Evolutionary conservation across 2,329 filamentous ascomycete species (phyloP).

Genomic region (Orbilia quercus): DNA sequence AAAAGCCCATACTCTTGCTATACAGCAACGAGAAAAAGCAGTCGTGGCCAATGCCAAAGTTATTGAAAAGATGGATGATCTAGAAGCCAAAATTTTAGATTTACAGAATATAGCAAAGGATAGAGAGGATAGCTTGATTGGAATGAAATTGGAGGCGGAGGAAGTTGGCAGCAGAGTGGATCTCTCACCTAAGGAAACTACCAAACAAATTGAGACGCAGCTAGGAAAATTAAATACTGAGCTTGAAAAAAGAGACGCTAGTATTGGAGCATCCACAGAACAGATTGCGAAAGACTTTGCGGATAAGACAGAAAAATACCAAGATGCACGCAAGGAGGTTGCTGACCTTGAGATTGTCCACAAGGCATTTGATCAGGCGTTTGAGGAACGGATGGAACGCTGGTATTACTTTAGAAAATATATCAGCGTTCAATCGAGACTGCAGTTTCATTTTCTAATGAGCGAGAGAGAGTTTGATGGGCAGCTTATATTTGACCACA

Average conservation of each 20-base stretch:
- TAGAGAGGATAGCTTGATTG: slow-evolving; percentile 5
- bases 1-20: slow-evolving; percentile 67
- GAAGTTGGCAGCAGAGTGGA: slow-evolving; percentile 19
- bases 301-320: slow-evolving; percentile 52
- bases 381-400: slow-evolving; percentile 73
- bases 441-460: slow-evolving; percentile 87
- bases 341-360: slow-evolving; percentile 70
- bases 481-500: slow-evolving; percentile 80
- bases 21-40: slow-evolving; percentile 72
- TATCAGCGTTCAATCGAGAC: slow-evolving; percentile 86
- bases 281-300: slow-evolving; percentile 48
- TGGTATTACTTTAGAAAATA: slow-evolving; percentile 84
- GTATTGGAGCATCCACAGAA: slow-evolving; percentile 39
- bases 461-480: slow-evolving; percentile 91
- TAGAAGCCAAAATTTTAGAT: slow-evolving; percentile 3
- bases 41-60: slow-evolving; percentile 16
- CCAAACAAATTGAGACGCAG: slow-evolving; percentile 66
- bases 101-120: background rate
- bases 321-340: slow-evolving; percentile 40
- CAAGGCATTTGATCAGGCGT: slow-evolving; percentile 50
- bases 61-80: slow-evolving; percentile 30
- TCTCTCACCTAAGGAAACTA: slow-evolving; percentile 68
- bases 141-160: slow-evolving; percentile 10
- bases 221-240: slow-evolving; percentile 27
- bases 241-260: slow-evolving; percentile 39